A percentile compares a stretch with the other conserved stretches of the same genome.
Conservation (phyloP, 257 asterid species). For the Parsonsia alboflavescens region DNA sequence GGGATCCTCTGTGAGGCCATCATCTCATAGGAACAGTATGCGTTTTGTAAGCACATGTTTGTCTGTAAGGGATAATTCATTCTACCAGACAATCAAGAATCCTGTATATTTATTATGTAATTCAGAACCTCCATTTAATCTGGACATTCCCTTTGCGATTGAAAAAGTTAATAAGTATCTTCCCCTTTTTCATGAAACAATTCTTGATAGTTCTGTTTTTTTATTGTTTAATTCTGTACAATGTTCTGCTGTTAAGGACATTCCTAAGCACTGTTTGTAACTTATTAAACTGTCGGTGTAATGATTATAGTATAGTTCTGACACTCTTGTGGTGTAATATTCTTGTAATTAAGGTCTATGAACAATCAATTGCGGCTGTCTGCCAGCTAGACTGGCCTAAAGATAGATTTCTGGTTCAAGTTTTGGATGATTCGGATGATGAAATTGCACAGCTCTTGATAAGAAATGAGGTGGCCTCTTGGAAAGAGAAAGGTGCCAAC, state of each 20-base stretch:
- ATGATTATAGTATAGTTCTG: neutral
- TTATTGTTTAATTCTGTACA: neutral
- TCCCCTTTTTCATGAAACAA: neutral
- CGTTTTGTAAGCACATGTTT: neutral
- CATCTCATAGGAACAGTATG: neutral
- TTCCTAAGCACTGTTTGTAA: too few species aligned
- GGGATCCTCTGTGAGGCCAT: neutral
- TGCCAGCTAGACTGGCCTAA: slow-evolving; percentile 94
- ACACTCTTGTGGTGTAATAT: slow-evolving; percentile 4
- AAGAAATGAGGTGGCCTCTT: slow-evolving; percentile 53
- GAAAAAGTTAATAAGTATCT: neutral
- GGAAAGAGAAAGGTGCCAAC: slow-evolving; percentile 86
- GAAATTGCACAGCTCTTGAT: slow-evolving; percentile 65
- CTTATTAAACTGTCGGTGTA: neutral
- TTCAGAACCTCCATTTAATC: neutral
- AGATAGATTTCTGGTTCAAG: slow-evolving; percentile 73
- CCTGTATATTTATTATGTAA: neutral
- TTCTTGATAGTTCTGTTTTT: neutral
- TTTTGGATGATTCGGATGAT: slow-evolving; percentile 90
- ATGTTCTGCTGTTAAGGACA: neutral
- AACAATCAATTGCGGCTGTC: slow-evolving; percentile 76
- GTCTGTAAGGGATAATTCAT: too few species aligned
- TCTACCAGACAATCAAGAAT: too few species aligned
- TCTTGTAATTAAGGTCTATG: slow-evolving; percentile 50
- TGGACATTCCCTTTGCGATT: neutral